phyloP scores from a whole-genome alignment of 2,329 filamentous ascomycete species.

The Pyrenochaeta sp. region DNA sequence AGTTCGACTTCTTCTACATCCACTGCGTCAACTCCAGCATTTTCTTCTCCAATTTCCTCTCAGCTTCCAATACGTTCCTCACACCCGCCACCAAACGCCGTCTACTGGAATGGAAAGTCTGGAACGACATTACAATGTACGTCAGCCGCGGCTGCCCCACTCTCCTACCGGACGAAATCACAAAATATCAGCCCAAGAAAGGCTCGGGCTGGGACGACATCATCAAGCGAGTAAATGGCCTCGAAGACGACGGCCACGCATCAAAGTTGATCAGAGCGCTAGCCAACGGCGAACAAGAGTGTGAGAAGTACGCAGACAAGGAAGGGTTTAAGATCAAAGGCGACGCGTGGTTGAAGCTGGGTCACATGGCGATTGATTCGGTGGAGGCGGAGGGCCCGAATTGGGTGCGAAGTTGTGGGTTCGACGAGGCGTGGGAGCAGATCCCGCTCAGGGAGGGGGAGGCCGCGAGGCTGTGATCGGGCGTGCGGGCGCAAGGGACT shows the following conservation, averaged over 20 bases:
- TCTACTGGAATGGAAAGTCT: constrained; percentile 82
- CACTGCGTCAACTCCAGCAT: constrained; percentile 82
- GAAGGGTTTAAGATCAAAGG: constrained; percentile 60
- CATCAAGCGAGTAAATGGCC: constrained; percentile 55
- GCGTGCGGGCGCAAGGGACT: neutral
- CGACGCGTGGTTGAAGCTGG: constrained; percentile 67
- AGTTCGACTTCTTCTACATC: constrained; percentile 85
- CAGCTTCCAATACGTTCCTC: constrained; percentile 64
- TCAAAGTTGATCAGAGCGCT: constrained; percentile 78
- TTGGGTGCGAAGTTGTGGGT: constrained; percentile 71
- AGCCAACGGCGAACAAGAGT: constrained; percentile 67
- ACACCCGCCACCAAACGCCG: constrained; percentile 68
- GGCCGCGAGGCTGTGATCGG: constrained; percentile 29
- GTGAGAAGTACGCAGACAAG: constrained; percentile 56
- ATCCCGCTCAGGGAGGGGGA: constrained; percentile 40
- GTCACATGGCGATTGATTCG: constrained; percentile 69
- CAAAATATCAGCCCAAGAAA: constrained; percentile 63
- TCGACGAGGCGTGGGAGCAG: constrained; percentile 70
- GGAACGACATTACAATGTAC: constrained; percentile 78
- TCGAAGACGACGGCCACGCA: constrained; percentile 81
- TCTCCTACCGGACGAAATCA: constrained; percentile 67
- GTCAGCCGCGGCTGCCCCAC: constrained; percentile 71
- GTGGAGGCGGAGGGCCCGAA: constrained; percentile 61
- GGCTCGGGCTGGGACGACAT: constrained; percentile 53
- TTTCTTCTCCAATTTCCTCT: constrained; percentile 72